Conservation (phyloP, 2,329 filamentous ascomycete species). For the Calycina marina region DNA sequence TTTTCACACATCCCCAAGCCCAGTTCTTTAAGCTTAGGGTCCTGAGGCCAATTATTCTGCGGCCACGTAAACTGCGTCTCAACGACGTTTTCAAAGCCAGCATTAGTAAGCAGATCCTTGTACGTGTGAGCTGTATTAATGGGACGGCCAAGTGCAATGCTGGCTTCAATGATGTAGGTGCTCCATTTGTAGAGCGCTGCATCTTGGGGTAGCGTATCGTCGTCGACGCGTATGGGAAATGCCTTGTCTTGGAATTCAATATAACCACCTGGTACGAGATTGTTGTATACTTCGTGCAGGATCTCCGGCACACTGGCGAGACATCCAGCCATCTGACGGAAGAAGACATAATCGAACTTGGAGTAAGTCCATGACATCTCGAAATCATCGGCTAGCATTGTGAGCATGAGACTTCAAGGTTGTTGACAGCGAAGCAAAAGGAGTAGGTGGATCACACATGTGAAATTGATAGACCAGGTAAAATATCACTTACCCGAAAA, state of each 20-base stretch:
- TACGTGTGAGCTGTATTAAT: constrained; percentile 16
- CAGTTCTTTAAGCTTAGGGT: constrained; percentile 23
- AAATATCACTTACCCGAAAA: not conserved
- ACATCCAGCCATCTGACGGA: constrained; percentile 23
- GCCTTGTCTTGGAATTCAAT: constrained; percentile 20
- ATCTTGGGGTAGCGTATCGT: constrained; percentile 21
- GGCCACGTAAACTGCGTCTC: constrained; percentile 35
- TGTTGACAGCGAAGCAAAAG: too few species aligned
- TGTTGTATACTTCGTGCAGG: not conserved
- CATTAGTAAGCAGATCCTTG: constrained; percentile 7
- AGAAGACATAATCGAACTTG: constrained; percentile 44
- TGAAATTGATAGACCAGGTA: constrained; percentile 40
- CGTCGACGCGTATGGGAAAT: constrained; percentile 19
- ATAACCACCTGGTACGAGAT: constrained; percentile 17
- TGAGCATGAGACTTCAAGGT: too few species aligned
- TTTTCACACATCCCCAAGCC: constrained; percentile 11
- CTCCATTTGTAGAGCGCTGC: constrained; percentile 6
- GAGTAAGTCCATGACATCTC: constrained; percentile 32
- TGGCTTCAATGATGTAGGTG: constrained; percentile 20
- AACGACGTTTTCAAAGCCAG: constrained; percentile 14
- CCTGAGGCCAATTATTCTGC: constrained; percentile 34
- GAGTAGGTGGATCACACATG: too few species aligned
- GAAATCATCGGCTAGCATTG: constrained; percentile 48
- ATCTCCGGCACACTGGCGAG: constrained; percentile 1
- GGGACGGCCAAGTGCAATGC: constrained; percentile 18